A percentile compares a stretch with the other conserved stretches of the same genome.
phyloP scores from a whole-genome alignment of 2,329 filamentous ascomycete species.

The Diplodia corticola region DNA sequence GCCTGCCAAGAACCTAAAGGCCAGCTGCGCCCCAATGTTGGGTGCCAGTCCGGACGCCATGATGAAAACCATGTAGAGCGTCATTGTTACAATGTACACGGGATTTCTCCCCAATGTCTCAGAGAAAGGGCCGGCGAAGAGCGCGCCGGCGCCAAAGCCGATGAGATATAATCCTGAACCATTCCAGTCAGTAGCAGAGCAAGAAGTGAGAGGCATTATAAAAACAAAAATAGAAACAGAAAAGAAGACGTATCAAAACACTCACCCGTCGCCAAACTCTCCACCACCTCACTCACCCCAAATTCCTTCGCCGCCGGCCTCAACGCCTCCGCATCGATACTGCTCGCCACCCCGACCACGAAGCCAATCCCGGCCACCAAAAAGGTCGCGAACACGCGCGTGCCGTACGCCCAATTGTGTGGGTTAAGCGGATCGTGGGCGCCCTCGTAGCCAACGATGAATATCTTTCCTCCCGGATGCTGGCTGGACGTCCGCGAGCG shows the following conservation, averaged over 20 bases:
- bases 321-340: slow-evolving; percentile 54
- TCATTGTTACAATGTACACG: slow-evolving; percentile 50
- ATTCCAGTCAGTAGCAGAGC: background rate
- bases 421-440: slow-evolving; percentile 38
- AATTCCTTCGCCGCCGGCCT: slow-evolving; percentile 49
- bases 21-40: slow-evolving; percentile 49
- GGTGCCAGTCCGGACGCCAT: slow-evolving; percentile 51
- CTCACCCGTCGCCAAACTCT: slow-evolving; percentile 16
- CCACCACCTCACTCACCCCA: slow-evolving; percentile 27
- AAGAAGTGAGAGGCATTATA: no score
- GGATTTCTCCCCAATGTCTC: slow-evolving; percentile 47
- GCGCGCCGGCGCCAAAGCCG: slow-evolving; percentile 49
- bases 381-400: slow-evolving; percentile 35
- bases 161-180: slow-evolving; percentile 32
- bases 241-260: slow-evolving; percentile 24
- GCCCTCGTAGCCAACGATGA: slow-evolving; percentile 42
- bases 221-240: slow-evolving; percentile 45
- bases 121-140: slow-evolving; percentile 48
- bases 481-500: slow-evolving; percentile 32
- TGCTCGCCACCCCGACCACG: slow-evolving; percentile 53
- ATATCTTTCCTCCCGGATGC: slow-evolving; percentile 30
- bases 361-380: slow-evolving; percentile 47
- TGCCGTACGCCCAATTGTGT: slow-evolving; percentile 39
- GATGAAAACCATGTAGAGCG: slow-evolving; percentile 51
- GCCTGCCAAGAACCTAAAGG: slow-evolving; percentile 53